Evolutionary conservation across 176 grass and related monocot genomes (phyloP).

Genomic region (Themeda triandra): DNA sequence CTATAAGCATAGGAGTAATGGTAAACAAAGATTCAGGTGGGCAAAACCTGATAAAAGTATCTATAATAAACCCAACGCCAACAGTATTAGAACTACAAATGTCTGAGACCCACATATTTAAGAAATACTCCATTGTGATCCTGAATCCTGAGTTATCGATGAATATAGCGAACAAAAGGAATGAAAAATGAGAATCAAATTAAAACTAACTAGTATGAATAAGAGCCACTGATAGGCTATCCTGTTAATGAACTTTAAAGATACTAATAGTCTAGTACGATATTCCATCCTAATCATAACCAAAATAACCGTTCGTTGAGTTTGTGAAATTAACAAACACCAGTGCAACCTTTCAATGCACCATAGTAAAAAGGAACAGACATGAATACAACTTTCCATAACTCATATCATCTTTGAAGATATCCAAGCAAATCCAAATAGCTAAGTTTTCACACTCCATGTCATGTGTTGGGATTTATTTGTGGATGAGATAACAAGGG

Average conservation of each 20-base stretch:
- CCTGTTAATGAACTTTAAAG: background rate
- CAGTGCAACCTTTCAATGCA: slow-evolving; percentile 6
- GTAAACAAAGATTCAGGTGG: background rate
- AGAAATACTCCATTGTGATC: background rate
- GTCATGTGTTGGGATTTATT: background rate
- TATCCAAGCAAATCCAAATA: slow-evolving; percentile 17
- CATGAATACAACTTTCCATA: slow-evolving; percentile 2
- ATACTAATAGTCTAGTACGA: background rate
- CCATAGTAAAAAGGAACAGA: slow-evolving; percentile 8
- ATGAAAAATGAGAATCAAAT: background rate
- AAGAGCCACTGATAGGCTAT: background rate
- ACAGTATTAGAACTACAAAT: background rate
- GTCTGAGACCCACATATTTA: background rate
- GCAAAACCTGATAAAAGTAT: background rate
- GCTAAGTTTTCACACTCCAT: slow-evolving; percentile 4
- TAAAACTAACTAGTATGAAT: background rate
- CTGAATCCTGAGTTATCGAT: background rate
- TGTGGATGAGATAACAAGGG: background rate
- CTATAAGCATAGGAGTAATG: background rate
- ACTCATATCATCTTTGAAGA: slow-evolving; percentile 12
- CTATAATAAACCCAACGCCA: background rate
- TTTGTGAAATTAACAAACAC: background rate
- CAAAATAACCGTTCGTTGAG: background rate
- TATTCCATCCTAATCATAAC: slow-evolving; percentile 20
- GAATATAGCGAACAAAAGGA: background rate